Evolutionary conservation across 108 stramenopile species (phyloP).

Genomic region (Conticribra guillardii): DNA sequence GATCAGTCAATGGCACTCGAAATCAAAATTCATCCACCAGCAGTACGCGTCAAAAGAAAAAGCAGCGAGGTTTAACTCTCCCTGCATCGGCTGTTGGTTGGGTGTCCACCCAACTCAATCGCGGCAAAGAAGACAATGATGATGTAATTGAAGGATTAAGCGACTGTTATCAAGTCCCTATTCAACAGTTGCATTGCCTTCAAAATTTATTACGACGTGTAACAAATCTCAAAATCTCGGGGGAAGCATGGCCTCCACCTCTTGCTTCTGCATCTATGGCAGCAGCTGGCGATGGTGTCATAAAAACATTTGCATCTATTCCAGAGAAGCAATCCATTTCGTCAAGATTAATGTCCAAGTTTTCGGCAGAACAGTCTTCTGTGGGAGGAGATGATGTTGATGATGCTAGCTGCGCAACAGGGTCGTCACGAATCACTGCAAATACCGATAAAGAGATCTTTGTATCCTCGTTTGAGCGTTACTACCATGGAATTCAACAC

Average conservation of each 20-base stretch:
- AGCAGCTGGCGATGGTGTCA: slow-evolving; percentile 18
- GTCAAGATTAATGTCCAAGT: slow-evolving; percentile 35
- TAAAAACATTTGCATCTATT: slow-evolving; percentile 18
- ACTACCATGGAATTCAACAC: slow-evolving; percentile 47
- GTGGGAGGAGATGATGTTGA: slow-evolving; percentile 16
- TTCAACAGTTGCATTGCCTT: slow-evolving; percentile 60
- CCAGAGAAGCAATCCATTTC: slow-evolving; percentile 23
- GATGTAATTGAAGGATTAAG: slow-evolving; percentile 5
- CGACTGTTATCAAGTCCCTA: slow-evolving; percentile 33
- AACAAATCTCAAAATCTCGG: slow-evolving; percentile 60
- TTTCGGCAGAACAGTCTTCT: slow-evolving; percentile 28
- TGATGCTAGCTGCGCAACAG: slow-evolving; percentile 30
- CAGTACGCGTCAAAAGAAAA: neutral
- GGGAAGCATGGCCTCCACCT: slow-evolving; percentile 68
- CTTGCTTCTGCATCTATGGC: slow-evolving; percentile 9
- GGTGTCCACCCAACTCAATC: slow-evolving; percentile 56
- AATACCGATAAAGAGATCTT: slow-evolving; percentile 3
- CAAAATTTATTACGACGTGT: slow-evolving; percentile 61
- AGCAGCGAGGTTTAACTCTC: slow-evolving; percentile 60
- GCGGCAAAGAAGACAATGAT: neutral
- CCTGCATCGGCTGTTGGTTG: slow-evolving; percentile 80
- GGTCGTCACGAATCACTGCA: neutral
- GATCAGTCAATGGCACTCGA: neutral
- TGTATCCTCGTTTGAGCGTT: slow-evolving; percentile 38
- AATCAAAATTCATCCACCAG: neutral